phyloP scores from a whole-genome alignment of 164 flowering plant species.

The Paratinospora sagittata region DNA sequence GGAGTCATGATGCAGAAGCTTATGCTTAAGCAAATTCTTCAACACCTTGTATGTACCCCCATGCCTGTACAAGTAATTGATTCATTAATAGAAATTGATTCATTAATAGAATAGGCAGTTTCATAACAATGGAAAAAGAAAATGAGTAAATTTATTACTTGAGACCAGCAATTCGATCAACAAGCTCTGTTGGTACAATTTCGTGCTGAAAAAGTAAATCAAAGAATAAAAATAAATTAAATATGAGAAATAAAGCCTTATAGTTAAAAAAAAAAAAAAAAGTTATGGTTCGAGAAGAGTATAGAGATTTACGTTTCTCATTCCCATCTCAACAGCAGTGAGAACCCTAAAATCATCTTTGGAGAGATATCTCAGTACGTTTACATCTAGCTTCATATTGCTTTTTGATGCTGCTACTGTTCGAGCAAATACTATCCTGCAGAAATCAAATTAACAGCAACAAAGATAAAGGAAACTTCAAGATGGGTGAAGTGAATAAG shows the following conservation, averaged over 20 bases:
- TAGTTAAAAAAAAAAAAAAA: no score
- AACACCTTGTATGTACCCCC: conserved; percentile 94
- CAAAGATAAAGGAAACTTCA: no score
- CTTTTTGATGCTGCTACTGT: neutral
- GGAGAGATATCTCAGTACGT: conserved; percentile 72
- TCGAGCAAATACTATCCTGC: neutral
- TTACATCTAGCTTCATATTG: conserved; percentile 76
- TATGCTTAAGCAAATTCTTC: conserved; percentile 89
- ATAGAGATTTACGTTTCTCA: conserved; percentile 60
- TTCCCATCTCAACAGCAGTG: conserved; percentile 96
- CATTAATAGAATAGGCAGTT: no score
- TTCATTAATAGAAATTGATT: neutral
- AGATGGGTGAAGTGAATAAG: no score
- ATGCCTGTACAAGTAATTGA: conserved; percentile 39
- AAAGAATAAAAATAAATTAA: neutral
- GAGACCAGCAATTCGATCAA: conserved; percentile 78
- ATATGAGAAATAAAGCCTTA: neutral
- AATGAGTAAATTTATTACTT: conserved; percentile 33
- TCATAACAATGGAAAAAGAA: neutral
- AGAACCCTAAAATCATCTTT: conserved; percentile 98
- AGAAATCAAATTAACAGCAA: neutral
- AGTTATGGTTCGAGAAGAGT: neutral
- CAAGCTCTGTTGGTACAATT: conserved; percentile 80
- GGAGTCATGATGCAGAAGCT: conserved; percentile 87
- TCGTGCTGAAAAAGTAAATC: conserved; percentile 88